A percentile compares a stretch with the other conserved stretches of the same genome.
Evolutionary conservation across 768 basidiomycete species (phyloP).

Genomic region (Boletus rubescentipes): DNA sequence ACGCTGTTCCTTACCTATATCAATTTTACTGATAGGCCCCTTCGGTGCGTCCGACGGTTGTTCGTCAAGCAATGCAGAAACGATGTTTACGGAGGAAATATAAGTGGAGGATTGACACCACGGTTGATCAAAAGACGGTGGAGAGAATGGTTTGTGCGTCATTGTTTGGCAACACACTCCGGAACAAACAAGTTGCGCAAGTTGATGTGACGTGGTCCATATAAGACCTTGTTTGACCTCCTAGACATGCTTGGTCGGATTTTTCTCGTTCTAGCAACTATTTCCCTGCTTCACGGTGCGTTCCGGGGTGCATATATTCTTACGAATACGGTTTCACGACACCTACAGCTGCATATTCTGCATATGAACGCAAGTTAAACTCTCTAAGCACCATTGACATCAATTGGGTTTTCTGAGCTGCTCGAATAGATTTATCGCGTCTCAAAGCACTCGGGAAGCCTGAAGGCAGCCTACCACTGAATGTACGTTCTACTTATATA

Average conservation of each 20-base stretch:
- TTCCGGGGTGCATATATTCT: background rate
- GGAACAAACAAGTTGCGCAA: conserved; percentile 10
- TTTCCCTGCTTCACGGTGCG: conserved; percentile 57
- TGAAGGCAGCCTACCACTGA: conserved; percentile 61
- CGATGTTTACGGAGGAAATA: background rate
- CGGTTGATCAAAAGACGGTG: background rate
- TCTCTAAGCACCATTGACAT: conserved; percentile 31
- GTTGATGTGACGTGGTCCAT: background rate
- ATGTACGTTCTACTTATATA: conserved; percentile 42
- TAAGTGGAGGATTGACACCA: background rate
- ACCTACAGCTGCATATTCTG: conserved; percentile 68
- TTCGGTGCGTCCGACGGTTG: too few species aligned
- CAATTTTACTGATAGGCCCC: background rate
- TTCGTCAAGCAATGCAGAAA: too few species aligned
- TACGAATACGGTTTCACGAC: background rate
- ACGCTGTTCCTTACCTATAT: background rate
- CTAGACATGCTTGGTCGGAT: conserved; percentile 46
- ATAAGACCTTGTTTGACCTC: background rate
- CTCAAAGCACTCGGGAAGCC: conserved; percentile 74
- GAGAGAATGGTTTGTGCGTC: background rate
- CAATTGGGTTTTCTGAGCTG: background rate
- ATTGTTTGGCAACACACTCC: conserved; percentile 14
- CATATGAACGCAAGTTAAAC: conserved; percentile 66
- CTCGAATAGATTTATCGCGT: conserved; percentile 62
- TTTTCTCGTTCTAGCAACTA: conserved; percentile 45